Evolutionary conservation across 495 filamentous ascomycete species (phyloP).

Genomic region (Xylaria nigripes): DNA sequence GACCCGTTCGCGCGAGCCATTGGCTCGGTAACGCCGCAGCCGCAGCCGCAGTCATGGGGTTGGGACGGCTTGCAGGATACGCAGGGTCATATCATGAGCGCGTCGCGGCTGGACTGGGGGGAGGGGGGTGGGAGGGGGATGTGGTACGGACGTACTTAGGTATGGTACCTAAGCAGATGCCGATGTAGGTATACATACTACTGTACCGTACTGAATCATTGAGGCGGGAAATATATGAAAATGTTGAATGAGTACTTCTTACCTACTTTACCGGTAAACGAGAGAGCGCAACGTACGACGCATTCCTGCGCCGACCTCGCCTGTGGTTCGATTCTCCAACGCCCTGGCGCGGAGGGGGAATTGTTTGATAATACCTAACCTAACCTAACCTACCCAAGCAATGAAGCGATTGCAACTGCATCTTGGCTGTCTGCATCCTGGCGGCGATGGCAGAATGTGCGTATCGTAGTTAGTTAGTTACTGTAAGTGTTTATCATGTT

Average conservation of each 20-base stretch:
- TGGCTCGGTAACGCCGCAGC: constrained; percentile 8
- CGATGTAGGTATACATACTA: background rate
- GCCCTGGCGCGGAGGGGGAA: background rate
- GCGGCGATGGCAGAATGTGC: too few relatives aligned
- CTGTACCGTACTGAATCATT: background rate
- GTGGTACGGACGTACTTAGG: background rate
- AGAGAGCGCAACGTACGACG: background rate
- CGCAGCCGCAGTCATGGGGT: background rate
- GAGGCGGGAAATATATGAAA: background rate
- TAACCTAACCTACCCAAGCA: background rate
- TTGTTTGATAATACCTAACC: background rate
- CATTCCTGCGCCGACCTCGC: constrained; percentile 10
- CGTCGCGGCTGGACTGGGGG: background rate
- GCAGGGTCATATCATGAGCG: background rate
- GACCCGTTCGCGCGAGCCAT: background rate
- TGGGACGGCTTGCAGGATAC: background rate
- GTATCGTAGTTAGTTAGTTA: too few relatives aligned
- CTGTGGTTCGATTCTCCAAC: constrained; percentile 10
- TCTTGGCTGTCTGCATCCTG: too few relatives aligned
- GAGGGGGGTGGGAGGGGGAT: background rate
- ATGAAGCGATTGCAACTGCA: too few relatives aligned
- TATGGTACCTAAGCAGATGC: too few relatives aligned
- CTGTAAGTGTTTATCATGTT: too few relatives aligned
- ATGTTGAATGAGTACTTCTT: background rate
- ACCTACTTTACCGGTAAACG: too few relatives aligned